phyloP scores from a whole-genome alignment of 73 alveolate species.

The Blepharisma japonicum region DNA sequence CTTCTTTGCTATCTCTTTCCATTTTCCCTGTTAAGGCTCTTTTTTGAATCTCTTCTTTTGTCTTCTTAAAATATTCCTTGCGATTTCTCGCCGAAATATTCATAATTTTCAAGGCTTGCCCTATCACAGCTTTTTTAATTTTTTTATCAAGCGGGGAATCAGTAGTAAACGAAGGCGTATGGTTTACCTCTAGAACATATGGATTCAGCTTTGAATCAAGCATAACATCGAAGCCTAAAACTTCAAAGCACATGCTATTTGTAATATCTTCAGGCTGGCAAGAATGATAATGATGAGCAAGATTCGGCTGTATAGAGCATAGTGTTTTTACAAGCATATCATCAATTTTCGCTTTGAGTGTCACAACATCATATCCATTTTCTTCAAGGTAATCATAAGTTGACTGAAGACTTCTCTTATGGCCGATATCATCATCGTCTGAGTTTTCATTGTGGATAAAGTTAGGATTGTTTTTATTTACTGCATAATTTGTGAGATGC shows the following conservation, averaged over 20 bases:
- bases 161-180: conserved; percentile 59
- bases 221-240: conserved; percentile 30
- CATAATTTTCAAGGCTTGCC: conserved; percentile 43
- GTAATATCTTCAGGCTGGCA: conserved; percentile 34
- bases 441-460: conserved; percentile 53
- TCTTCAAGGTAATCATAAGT: not conserved
- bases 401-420: not conserved
- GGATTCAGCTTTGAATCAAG: conserved; percentile 45
- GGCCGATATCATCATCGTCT: conserved; percentile 32
- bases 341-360: not conserved
- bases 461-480: conserved; percentile 72
- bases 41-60: conserved; percentile 7
- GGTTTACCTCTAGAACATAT: conserved; percentile 53
- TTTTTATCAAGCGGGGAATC: conserved; percentile 60
- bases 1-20: conserved; percentile 5
- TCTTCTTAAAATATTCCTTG: not conserved
- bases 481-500: conserved; percentile 89
- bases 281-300: conserved; percentile 27
- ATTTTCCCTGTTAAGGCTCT: conserved; percentile 18
- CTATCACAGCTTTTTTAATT: conserved; percentile 44
- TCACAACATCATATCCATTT: conserved; percentile 27
- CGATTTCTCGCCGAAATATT: conserved; percentile 29
- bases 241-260: conserved; percentile 35
- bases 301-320: conserved; percentile 25
- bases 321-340: conserved; percentile 30